Conservation (phyloP, 768 basidiomycete genomes). For the Naganishia friedmannii region DNA sequence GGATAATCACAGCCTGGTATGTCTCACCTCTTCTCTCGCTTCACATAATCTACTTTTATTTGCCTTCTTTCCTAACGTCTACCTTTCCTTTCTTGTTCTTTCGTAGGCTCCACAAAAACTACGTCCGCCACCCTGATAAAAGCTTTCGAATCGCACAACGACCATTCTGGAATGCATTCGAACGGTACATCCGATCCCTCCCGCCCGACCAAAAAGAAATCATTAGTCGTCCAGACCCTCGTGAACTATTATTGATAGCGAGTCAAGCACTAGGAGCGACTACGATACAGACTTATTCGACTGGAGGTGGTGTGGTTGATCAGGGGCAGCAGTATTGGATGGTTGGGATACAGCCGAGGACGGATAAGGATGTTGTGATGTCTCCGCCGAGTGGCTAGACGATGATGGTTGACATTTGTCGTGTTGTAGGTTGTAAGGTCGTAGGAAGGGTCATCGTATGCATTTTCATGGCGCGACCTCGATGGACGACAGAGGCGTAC, state of each 20-base stretch:
- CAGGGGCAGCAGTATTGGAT: neutral
- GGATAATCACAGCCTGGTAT: neutral
- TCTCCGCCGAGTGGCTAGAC: too few relatives aligned
- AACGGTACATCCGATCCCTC: neutral
- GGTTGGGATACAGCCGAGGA: neutral
- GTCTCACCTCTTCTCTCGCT: neutral
- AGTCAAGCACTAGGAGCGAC: neutral
- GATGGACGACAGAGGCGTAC: conserved; percentile 1
- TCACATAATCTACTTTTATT: too few relatives aligned
- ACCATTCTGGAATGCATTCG: conserved; percentile 4
- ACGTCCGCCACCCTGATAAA: neutral
- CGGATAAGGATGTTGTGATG: neutral
- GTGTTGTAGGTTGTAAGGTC: too few relatives aligned
- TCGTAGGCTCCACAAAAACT: neutral
- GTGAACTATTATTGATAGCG: neutral
- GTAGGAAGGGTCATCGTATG: too few relatives aligned
- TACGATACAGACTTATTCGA: neutral
- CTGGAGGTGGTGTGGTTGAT: neutral
- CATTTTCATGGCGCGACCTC: conserved; percentile 7
- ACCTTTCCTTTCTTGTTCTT: neutral
- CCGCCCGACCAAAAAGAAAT: conserved; percentile 1
- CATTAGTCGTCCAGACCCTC: neutral
- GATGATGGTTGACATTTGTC: too few relatives aligned
- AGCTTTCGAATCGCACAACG: neutral
- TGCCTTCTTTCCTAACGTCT: neutral